These are phyloP conservation scores for Salix exigua DNA, from an alignment of 345 rosid genomes.

Conservation along the genomic window DNA sequence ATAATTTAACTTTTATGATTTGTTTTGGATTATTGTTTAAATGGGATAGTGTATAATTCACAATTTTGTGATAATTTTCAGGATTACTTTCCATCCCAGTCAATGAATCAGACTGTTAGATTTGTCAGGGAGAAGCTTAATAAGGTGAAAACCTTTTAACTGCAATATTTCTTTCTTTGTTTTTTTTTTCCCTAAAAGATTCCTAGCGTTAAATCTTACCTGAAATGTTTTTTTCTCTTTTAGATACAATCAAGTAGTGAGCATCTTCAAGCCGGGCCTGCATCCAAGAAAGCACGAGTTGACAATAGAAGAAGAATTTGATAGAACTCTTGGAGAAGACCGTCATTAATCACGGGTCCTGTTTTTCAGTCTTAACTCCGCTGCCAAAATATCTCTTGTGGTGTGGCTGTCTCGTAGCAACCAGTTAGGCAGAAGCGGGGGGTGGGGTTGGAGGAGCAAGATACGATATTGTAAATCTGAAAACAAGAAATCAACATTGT, in stretches of 20 bases:
- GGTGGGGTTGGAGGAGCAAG: too few relatives aligned
- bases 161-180: not conserved
- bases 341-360: not conserved
- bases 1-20: not conserved
- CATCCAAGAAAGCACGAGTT: conserved; percentile 47
- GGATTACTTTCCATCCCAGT: conserved; percentile 73
- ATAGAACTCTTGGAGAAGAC: conserved; percentile 1
- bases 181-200: not conserved
- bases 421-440: not conserved
- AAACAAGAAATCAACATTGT: too few relatives aligned
- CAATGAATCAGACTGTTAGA: conserved; percentile 79
- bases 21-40: not conserved
- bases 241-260: conserved; percentile 62
- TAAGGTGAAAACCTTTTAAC: conserved; percentile 43
- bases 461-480: not conserved
- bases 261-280: conserved; percentile 41
- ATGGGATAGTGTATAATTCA: not conserved
- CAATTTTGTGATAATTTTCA: conserved; percentile 25
- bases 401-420: not conserved
- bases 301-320: conserved; percentile 80
- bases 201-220: not conserved
- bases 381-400: not conserved
- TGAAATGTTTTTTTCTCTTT: conserved; percentile 1
- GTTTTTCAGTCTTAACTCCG: not conserved
- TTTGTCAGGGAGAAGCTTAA: conserved; percentile 74